Base-by-base conservation (phyloP, 768 basidiomycete species). In the Russula earlei region DNA sequence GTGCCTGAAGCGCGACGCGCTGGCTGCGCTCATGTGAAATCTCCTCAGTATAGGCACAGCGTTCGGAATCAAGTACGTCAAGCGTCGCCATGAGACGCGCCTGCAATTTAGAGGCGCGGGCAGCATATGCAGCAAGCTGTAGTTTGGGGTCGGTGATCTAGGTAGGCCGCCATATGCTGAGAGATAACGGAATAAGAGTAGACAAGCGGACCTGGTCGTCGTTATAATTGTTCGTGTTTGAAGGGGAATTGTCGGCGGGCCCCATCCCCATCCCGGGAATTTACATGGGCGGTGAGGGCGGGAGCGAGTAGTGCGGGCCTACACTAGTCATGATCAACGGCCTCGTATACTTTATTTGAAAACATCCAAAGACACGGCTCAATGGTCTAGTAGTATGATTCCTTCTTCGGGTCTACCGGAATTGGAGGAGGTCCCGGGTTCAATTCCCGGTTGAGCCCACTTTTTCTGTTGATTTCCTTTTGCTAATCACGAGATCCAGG, bases 1-100 rank as follows among this genome's bases (percentile, higher is more conserved):
- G 72, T 7, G 63, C 65, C n/a, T 67, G 65, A 6, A 81, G 66
- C 19, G 55, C 67, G 33, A 68, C 61, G 49, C 70, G 71, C 17
- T 68, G 68, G 17, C 64, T 64, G 19, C 65, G 63, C 49, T 71
- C 68, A 1, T 64, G 59, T 5, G 67, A 64, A 9, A 79, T 62
- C 44, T 83, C 79, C 4, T 66, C 57, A 0, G 67, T 66, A 53
- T 81, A 75, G 20, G 66, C 57, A 17, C 63, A 60, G 37, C 74
- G 73, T 24, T 74, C 58, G 4, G 72, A 66, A 60, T 82, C 81
- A 34, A 82, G 65, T 2, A 72, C 68, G 59, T 81, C 79, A 10
- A 80, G 68, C 0, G 78, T 74, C n/a, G 72, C 67, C 42, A 75
- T 58, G 22, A 83, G 69, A 22, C 80, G 78, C 17, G 69, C 68